Evolutionary conservation across 345 rosid genomes (phyloP).

Genomic region (Jatropha curcas): DNA sequence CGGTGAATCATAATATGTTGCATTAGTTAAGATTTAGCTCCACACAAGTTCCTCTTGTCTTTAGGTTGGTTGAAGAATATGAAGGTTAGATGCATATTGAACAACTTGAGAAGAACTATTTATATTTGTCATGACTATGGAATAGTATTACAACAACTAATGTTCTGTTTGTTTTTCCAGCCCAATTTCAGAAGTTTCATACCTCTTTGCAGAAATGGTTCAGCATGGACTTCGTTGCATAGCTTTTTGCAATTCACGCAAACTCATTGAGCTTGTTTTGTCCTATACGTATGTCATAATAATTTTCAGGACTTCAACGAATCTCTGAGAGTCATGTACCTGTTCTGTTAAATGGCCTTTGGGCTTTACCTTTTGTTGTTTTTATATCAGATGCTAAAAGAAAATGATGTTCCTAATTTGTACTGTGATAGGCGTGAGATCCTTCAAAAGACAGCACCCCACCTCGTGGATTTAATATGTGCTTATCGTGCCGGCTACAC

Average conservation of each 20-base stretch:
- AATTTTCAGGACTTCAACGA: conserved; percentile 5
- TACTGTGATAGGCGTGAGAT: conserved; percentile 63
- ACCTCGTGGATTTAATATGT: conserved; percentile 63
- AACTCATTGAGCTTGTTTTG: conserved; percentile 86
- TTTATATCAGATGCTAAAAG: conserved; percentile 12
- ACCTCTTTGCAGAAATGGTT: conserved; percentile 91
- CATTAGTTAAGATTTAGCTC: neutral
- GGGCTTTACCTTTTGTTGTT: neutral
- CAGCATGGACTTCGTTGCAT: conserved; percentile 97
- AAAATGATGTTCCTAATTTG: conserved; percentile 11
- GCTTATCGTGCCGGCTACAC: conserved; percentile 92
- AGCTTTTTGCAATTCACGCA: conserved; percentile 88
- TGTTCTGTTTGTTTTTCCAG: conserved; percentile 42
- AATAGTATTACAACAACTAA: conserved; percentile 2
- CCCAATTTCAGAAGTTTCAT: conserved; percentile 71
- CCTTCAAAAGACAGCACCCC: conserved; percentile 72
- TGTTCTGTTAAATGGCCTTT: conserved; percentile 2
- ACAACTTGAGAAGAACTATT: neutral
- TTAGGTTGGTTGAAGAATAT: neutral
- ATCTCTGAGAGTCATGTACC: conserved; percentile 8
- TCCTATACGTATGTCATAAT: conserved; percentile 67
- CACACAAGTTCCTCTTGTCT: neutral
- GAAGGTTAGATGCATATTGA: neutral
- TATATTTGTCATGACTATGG: conserved; percentile 7
- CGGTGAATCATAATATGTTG: neutral